phyloP scores from a whole-genome alignment of 805 yeast genomes.

The Candida parachauliodes region DNA sequence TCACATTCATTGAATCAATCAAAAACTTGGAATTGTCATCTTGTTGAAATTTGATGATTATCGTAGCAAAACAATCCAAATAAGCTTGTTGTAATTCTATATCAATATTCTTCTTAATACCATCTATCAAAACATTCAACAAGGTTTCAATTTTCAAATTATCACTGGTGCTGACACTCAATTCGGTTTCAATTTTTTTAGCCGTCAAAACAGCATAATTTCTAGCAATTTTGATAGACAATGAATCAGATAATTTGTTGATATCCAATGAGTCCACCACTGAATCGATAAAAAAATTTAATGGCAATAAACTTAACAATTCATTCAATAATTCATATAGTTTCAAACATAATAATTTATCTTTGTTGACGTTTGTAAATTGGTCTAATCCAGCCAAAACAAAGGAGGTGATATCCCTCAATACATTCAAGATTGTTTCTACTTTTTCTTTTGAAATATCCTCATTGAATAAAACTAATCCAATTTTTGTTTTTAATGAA shows the following conservation, averaged over 20 bases:
- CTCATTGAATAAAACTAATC: slow-evolving; percentile 46
- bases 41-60: slow-evolving; percentile 61
- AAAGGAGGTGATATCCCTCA: slow-evolving; percentile 32
- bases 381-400: slow-evolving; percentile 36
- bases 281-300: slow-evolving; percentile 65
- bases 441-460: slow-evolving; percentile 27
- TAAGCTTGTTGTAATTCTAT: slow-evolving; percentile 62
- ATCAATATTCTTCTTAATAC: slow-evolving; percentile 32
- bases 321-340: slow-evolving; percentile 58
- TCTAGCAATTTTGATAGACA: slow-evolving; percentile 52
- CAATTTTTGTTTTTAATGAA: slow-evolving; percentile 49
- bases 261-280: slow-evolving; percentile 40
- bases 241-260: slow-evolving; percentile 23
- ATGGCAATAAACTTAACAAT: slow-evolving; percentile 69
- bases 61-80: slow-evolving; percentile 60
- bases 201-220: slow-evolving; percentile 62
- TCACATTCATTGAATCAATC: slow-evolving; percentile 45
- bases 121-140: slow-evolving; percentile 46
- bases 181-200: slow-evolving; percentile 67
- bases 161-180: slow-evolving; percentile 37
- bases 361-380: slow-evolving; percentile 17
- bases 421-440: slow-evolving; percentile 27
- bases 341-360: slow-evolving; percentile 28
- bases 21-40: slow-evolving; percentile 44
- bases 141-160: slow-evolving; percentile 48